Base-by-base conservation (phyloP, 495 filamentous ascomycete genomes). In the Hypoxylon rickii region DNA sequence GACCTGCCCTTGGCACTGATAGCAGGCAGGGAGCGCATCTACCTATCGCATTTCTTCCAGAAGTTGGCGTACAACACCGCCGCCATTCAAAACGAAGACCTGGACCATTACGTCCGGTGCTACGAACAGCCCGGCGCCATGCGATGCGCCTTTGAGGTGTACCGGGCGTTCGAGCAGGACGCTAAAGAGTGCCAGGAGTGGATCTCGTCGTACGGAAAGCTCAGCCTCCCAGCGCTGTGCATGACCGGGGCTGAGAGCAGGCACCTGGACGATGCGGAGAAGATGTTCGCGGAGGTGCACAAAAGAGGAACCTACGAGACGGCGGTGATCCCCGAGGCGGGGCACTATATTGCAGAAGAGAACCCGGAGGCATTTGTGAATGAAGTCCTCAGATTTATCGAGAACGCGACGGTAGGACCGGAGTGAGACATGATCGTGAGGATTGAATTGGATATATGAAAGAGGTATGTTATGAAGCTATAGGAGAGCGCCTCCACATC, bases 31-130 rank as follows among this genome's bases (percentile, higher is more conserved):
- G 77, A 80, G 51, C 53, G 63, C 10, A 63, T 73, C 20, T 79
- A 80, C 43, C 19, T 79, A 12, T 71, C 73, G 33, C 73, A 78
- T 50, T 79, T 79, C 61, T 77, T 68, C 47, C 68, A 75, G 37
- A 71, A 70, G 41, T 43, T 71, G 8, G 38, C 26, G 7, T 69
- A 69, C 37, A 75, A 77, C 19, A 57, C 55, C n/a, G 64, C 48
- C n/a, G 71, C 68, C 0, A 70, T 79, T 36, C 51, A 65, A 3
- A 51, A 55, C 3, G 66, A 57, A 36, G 68, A 70, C 34, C 18
- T 79, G n/a, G 71, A 72, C 7, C 64, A 67, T 20, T 80, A 80
- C 44, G 63, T 64, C 10, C 47, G 31, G 22, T 52, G 48, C 2
- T 78, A 72, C 51, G 55, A 64, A 4, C 67, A 73, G 47, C 69